Evolutionary conservation across 2,329 filamentous ascomycete genomes (phyloP).

Genomic region (Exophiala sideris): DNA sequence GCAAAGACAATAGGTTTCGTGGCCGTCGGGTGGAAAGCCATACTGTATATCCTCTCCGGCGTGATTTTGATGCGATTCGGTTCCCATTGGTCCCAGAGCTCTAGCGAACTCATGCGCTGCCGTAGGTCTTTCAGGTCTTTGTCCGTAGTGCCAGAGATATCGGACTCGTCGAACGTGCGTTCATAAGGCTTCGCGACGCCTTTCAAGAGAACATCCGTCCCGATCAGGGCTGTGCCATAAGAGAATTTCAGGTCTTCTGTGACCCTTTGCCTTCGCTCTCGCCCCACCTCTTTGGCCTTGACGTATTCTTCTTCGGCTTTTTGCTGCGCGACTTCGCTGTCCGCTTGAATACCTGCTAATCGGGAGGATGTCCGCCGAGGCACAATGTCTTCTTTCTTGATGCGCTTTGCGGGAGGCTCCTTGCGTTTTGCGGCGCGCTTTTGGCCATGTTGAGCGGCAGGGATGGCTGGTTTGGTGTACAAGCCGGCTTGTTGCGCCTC

Average conservation of each 20-base stretch:
- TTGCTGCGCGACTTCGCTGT: slow-evolving; percentile 64
- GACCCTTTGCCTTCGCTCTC: slow-evolving; percentile 62
- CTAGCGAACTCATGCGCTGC: slow-evolving; percentile 70
- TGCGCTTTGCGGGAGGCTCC: slow-evolving; percentile 48
- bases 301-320: slow-evolving; percentile 65
- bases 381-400: slow-evolving; percentile 57
- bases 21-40: slow-evolving; percentile 82
- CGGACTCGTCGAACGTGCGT: slow-evolving; percentile 80
- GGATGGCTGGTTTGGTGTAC: slow-evolving; percentile 52
- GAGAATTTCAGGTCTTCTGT: slow-evolving; percentile 67
- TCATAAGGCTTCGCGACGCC: slow-evolving; percentile 74
- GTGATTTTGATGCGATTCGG: slow-evolving; percentile 91
- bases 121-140: slow-evolving; percentile 70
- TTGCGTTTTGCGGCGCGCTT: slow-evolving; percentile 44
- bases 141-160: slow-evolving; percentile 75
- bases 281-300: slow-evolving; percentile 54
- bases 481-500: slow-evolving; percentile 67
- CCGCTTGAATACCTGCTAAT: slow-evolving; percentile 60
- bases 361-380: slow-evolving; percentile 62
- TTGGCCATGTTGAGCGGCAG: slow-evolving; percentile 44
- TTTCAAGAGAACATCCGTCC: slow-evolving; percentile 56
- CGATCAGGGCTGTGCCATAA: slow-evolving; percentile 71
- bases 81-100: slow-evolving; percentile 78
- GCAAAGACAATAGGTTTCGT: slow-evolving; percentile 89
- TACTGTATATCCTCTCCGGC: slow-evolving; percentile 79